phyloP scores from a whole-genome alignment of 441 rosid species.

The Flueggea neowawraea region DNA sequence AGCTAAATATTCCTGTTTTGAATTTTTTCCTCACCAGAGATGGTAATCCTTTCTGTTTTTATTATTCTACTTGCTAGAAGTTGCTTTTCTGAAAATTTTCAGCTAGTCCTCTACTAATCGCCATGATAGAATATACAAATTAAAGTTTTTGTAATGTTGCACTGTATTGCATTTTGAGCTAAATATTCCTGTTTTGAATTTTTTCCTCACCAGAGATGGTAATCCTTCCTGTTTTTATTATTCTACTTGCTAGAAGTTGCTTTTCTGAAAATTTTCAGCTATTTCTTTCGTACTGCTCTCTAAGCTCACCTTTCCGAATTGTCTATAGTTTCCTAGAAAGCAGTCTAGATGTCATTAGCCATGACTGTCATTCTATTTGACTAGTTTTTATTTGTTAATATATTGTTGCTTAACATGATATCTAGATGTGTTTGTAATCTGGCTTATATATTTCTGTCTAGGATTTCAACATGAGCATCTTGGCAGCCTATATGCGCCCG shows the following conservation, averaged over 20 bases:
- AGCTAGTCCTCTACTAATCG: too few species aligned
- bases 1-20: neutral
- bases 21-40: neutral
- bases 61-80: too few species aligned
- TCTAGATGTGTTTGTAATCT: neutral
- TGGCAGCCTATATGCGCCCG: slow-evolving; percentile 84
- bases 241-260: too few species aligned
- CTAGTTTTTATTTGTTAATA: neutral
- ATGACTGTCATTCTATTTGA: neutral
- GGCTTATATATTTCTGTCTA: slow-evolving; percentile 16
- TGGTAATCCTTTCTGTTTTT: too few species aligned
- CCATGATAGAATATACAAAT: neutral
- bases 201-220: neutral
- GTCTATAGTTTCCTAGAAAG: neutral
- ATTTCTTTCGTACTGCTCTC: too few species aligned
- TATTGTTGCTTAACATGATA: too few species aligned
- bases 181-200: neutral
- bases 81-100: too few species aligned
- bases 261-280: too few species aligned
- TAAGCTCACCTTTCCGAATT: neutral
- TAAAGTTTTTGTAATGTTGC: neutral
- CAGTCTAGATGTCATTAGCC: neutral
- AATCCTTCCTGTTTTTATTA: too few species aligned
- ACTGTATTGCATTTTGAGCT: neutral
- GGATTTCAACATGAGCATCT: slow-evolving; percentile 94